Evolutionary conservation across 441 rosid genomes (phyloP).

Genomic region (Sinapis alba): DNA sequence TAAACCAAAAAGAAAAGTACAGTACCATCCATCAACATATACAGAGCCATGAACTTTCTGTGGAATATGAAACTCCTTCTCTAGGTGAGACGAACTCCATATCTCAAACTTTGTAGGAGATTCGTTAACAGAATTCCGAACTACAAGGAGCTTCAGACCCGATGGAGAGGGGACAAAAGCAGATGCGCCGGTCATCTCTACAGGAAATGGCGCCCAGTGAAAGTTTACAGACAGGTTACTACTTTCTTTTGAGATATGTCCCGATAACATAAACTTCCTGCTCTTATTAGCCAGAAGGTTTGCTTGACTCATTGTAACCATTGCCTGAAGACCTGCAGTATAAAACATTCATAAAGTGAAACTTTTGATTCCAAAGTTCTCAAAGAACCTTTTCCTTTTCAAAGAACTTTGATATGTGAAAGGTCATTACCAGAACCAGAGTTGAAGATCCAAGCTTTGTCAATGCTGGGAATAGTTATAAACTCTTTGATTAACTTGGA

Average conservation of each 20-base stretch:
- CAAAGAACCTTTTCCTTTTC: not conserved
- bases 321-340: conserved; percentile 52
- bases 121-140: conserved; percentile 80
- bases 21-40: conserved; percentile 82
- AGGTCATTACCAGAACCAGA: conserved; percentile 56
- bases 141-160: conserved; percentile 76
- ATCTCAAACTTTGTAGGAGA: conserved; percentile 82
- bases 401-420: not conserved
- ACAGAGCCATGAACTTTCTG: conserved; percentile 87
- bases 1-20: not conserved
- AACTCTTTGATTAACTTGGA: conserved; percentile 81
- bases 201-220: conserved; percentile 85
- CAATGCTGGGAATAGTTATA: conserved; percentile 59
- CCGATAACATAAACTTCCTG: conserved; percentile 59
- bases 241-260: conserved; percentile 54
- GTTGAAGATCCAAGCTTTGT: conserved; percentile 81
- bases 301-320: conserved; percentile 81
- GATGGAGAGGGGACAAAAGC: conserved; percentile 81
- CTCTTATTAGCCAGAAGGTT: conserved; percentile 77
- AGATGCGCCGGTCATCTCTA: conserved; percentile 80
- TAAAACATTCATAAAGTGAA: conserved; percentile 16
- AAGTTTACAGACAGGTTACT: conserved; percentile 50
- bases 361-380: not conserved
- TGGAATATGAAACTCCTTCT: conserved; percentile 79
- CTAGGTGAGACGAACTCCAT: conserved; percentile 77